Percentiles rank a stretch among this genome's conserved stretches.
These are phyloP conservation scores for Trypanosoma cruzi DNA, from an alignment of 208 protist genomes.

Conservation along the genomic window DNA sequence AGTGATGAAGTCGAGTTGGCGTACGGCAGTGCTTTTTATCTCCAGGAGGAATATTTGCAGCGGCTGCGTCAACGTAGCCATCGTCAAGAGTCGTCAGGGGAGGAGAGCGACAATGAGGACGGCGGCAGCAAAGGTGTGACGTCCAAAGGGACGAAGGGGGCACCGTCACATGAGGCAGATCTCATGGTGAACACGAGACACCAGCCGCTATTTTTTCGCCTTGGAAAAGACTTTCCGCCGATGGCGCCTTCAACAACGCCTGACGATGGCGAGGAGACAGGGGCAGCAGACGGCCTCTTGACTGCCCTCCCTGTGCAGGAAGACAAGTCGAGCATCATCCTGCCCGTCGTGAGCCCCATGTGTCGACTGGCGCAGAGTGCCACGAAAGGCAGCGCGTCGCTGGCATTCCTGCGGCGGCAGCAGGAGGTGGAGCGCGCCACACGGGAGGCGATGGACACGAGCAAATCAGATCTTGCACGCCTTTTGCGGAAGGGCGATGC, in stretches of 20 bases:
- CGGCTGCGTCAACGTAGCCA: constrained; percentile 5
- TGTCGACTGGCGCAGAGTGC: constrained; percentile 58
- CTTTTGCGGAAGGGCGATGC: constrained; percentile 54
- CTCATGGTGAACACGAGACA: constrained; percentile 23
- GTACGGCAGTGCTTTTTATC: constrained; percentile 73
- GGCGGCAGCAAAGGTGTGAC: not conserved
- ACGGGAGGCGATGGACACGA: constrained; percentile 67
- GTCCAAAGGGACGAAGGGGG: not conserved
- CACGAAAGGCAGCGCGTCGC: constrained; percentile 51
- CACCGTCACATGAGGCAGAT: constrained; percentile 3
- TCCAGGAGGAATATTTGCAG: constrained; percentile 36
- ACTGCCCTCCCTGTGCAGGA: constrained; percentile 18
- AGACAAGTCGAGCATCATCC: constrained; percentile 64
- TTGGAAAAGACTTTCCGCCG: constrained; percentile 66
- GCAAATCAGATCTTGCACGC: constrained; percentile 59
- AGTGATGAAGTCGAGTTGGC: constrained; percentile 48
- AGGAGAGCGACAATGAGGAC: constrained; percentile 1
- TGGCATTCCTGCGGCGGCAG: constrained; percentile 48
- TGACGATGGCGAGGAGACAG: not conserved
- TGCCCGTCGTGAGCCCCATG: constrained; percentile 60
- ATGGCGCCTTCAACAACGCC: not conserved
- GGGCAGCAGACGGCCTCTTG: constrained; percentile 6
- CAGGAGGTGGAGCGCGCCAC: constrained; percentile 65
- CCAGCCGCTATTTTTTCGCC: constrained; percentile 67
- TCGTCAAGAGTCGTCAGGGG: not conserved